Conservation (phyloP, 2,329 filamentous ascomycete species). For the Fusarium piperis region DNA sequence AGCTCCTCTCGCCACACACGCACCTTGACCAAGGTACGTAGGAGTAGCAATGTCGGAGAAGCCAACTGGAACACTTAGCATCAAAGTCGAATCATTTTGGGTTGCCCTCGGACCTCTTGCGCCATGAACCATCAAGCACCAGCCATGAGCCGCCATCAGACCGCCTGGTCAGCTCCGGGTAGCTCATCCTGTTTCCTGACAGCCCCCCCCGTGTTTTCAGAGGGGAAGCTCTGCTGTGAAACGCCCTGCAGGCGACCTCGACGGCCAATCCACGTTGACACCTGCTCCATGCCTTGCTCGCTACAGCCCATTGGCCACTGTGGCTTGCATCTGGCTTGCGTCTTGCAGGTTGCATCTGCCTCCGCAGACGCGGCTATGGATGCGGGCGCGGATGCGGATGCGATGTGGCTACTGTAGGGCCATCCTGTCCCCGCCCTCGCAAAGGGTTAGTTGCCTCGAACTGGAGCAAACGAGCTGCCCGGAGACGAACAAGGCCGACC, state of each 20-base stretch:
- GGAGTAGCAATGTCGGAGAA: not conserved
- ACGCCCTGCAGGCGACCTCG: conserved; percentile 21
- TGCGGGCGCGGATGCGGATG: conserved; percentile 4
- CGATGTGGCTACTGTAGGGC: conserved; percentile 25
- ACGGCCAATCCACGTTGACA: conserved; percentile 25
- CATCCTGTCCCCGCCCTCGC: conserved; percentile 7
- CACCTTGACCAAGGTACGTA: conserved; percentile 1
- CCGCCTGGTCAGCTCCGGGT: conserved; percentile 8
- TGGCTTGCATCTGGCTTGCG: conserved; percentile 20
- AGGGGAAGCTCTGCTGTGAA: conserved; percentile 23
- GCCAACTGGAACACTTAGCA: conserved; percentile 21
- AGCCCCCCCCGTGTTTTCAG: not conserved
- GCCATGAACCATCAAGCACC: conserved; percentile 22
- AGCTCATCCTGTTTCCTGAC: conserved; percentile 10
- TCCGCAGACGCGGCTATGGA: conserved; percentile 1
- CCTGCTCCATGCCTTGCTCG: conserved; percentile 20
- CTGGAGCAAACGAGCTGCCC: not conserved
- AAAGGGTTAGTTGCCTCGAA: conserved; percentile 1
- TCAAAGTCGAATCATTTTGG: conserved; percentile 4
- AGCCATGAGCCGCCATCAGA: conserved; percentile 28
- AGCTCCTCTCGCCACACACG: conserved; percentile 24
- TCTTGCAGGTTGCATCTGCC: conserved; percentile 17
- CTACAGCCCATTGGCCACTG: conserved; percentile 26
- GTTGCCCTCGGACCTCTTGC: conserved; percentile 17
- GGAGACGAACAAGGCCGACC: not conserved